Conservation (phyloP, 148 eudicot genomes). For the Arbutus unedo region DNA sequence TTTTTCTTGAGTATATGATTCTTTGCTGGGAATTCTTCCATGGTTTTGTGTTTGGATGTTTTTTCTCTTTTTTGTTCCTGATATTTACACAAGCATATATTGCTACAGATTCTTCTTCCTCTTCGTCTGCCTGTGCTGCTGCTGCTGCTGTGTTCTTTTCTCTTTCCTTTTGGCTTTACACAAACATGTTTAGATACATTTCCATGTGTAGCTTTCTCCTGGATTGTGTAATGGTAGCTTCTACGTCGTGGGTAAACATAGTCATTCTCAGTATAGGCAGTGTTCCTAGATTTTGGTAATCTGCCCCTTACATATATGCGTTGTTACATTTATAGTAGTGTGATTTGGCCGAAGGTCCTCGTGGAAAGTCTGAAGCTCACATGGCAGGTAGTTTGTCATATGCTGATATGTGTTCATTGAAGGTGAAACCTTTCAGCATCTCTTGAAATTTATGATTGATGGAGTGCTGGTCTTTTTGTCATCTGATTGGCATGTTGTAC, state of each 20-base stretch:
- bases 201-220: neutral
- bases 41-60: neutral
- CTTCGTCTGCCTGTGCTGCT: neutral
- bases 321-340: neutral
- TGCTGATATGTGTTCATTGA: neutral
- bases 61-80: neutral
- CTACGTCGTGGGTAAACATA: neutral
- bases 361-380: slow-evolving; percentile 5
- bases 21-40: neutral
- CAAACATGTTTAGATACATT: neutral
- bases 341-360: neutral
- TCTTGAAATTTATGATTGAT: neutral
- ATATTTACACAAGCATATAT: neutral
- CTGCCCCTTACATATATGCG: neutral
- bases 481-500: neutral
- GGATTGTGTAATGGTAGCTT: neutral
- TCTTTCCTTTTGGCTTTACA: slow-evolving; percentile 2
- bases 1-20: neutral
- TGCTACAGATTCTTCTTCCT: neutral
- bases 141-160: neutral
- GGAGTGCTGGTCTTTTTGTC: neutral
- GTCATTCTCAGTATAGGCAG: neutral
- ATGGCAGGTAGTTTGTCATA: neutral
- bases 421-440: neutral
- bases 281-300: neutral